phyloP scores from a whole-genome alignment of 1,284 basidiomycete genomes.

The Moesziomyces sp. region DNA sequence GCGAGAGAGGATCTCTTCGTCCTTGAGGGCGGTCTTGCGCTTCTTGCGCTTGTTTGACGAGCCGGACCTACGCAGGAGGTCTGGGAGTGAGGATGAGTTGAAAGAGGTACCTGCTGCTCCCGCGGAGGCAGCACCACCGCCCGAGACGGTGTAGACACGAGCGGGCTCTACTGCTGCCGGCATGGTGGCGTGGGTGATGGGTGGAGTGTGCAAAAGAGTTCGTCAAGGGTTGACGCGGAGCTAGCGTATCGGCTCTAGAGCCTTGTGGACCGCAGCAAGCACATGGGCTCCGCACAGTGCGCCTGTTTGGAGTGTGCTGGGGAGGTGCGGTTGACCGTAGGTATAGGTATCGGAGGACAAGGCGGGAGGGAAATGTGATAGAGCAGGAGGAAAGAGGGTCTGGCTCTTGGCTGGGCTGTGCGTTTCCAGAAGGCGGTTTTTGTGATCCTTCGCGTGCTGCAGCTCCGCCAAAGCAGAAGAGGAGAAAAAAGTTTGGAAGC shows the following conservation, averaged over 20 bases:
- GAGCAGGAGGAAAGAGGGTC: not conserved
- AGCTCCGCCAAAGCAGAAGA: too few relatives aligned
- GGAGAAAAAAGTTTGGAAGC: conserved; percentile 17
- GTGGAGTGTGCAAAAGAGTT: not conserved
- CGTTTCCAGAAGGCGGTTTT: not conserved
- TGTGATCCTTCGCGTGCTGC: too few relatives aligned
- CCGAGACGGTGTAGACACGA: conserved; percentile 64
- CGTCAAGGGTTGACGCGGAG: not conserved
- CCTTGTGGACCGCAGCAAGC: conserved; percentile 1
- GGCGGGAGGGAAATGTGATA: not conserved
- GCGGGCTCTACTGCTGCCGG: conserved; percentile 59
- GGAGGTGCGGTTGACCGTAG: not conserved
- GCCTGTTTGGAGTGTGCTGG: not conserved
- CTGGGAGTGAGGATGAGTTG: conserved; percentile 66
- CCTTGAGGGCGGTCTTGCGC: conserved; percentile 51
- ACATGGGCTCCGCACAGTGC: conserved; percentile 3
- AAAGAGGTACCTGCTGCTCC: conserved; percentile 59
- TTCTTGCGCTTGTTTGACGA: conserved; percentile 66
- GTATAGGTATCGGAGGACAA: not conserved
- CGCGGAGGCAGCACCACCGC: conserved; percentile 45
- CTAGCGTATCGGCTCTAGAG: conserved; percentile 5
- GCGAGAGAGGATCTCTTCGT: conserved; percentile 58
- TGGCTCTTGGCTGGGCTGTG: conserved; percentile 1
- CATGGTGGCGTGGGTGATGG: conserved; percentile 20
- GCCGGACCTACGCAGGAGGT: conserved; percentile 61